Conservation (phyloP, 805 yeast species). For the Suhomyces kilbournensis region DNA sequence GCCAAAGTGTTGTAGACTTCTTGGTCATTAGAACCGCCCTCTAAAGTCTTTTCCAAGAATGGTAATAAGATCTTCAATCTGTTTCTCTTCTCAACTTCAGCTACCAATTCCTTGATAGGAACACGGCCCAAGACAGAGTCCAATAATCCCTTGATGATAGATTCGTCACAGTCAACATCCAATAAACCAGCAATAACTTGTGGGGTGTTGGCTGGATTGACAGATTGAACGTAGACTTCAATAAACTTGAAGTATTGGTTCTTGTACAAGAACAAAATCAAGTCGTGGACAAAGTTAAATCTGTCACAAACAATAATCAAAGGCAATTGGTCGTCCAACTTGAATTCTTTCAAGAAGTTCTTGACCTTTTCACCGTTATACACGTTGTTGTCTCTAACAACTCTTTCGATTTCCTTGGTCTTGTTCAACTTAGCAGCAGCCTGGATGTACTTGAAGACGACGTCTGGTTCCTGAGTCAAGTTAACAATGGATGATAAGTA, state of each 20-base stretch:
- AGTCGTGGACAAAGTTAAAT: conserved; percentile 85
- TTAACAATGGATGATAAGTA: conserved; percentile 92
- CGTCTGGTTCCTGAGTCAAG: conserved; percentile 89
- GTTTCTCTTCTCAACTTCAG: conserved; percentile 95
- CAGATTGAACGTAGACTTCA: conserved; percentile 97
- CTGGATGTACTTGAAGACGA: conserved; percentile 93
- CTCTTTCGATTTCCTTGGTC: conserved; percentile 89
- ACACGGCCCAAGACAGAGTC: conserved; percentile 90
- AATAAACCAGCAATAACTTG: conserved; percentile 94
- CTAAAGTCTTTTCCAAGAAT: conserved; percentile 83
- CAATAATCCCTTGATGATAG: conserved; percentile 74
- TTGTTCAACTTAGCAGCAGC: conserved; percentile 90
- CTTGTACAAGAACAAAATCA: conserved; percentile 89
- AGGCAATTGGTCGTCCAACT: conserved; percentile 92
- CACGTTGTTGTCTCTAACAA: conserved; percentile 89
- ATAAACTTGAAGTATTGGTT: conserved; percentile 94
- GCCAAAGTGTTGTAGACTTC: conserved; percentile 95
- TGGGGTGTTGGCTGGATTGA: conserved; percentile 92
- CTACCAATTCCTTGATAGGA: conserved; percentile 84
- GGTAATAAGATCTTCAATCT: conserved; percentile 89
- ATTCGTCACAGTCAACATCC: conserved; percentile 97
- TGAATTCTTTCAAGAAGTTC: conserved; percentile 92
- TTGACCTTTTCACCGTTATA: conserved; percentile 97
- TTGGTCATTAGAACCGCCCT: conserved; percentile 80
- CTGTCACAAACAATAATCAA: conserved; percentile 95